Conservation (phyloP, 495 filamentous ascomycete species). For the Aspergillus avenaceus region DNA sequence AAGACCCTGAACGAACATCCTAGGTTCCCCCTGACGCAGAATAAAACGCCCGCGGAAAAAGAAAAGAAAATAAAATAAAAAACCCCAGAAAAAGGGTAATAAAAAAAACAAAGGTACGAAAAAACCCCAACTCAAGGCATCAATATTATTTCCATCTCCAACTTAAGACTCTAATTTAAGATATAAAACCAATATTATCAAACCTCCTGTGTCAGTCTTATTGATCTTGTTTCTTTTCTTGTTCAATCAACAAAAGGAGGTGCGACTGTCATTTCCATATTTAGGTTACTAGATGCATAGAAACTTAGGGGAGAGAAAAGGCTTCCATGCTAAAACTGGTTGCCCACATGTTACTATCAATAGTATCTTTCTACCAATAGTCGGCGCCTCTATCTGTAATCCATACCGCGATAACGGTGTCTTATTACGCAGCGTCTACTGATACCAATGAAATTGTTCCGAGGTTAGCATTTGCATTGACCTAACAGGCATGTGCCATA, state of each 20-base stretch:
- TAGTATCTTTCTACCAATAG: slow-evolving; percentile 1
- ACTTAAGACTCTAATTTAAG: not conserved
- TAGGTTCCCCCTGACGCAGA: too few relatives aligned
- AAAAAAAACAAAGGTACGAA: not conserved
- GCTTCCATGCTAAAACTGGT: too few relatives aligned
- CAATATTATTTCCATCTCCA: not conserved
- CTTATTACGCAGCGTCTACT: not conserved
- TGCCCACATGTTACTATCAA: not conserved
- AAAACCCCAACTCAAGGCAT: not conserved
- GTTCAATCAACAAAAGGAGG: too few relatives aligned
- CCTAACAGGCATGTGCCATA: not conserved
- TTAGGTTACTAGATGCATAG: not conserved
- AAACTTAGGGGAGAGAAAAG: not conserved
- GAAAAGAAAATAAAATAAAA: too few relatives aligned
- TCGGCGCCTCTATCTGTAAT: not conserved
- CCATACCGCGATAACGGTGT: not conserved
- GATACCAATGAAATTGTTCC: not conserved
- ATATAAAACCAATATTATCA: too few relatives aligned
- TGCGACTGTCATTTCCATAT: not conserved
- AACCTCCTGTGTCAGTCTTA: not conserved
- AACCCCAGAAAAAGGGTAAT: not conserved
- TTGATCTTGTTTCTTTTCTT: not conserved
- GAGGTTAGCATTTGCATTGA: not conserved
- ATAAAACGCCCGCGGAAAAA: too few relatives aligned
- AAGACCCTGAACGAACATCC: too few relatives aligned